Evolutionary conservation across 139 green algal species (phyloP), one percentile per base, ranked within the genome.

Genomic region (Diplosphaera chodatii): DNA sequence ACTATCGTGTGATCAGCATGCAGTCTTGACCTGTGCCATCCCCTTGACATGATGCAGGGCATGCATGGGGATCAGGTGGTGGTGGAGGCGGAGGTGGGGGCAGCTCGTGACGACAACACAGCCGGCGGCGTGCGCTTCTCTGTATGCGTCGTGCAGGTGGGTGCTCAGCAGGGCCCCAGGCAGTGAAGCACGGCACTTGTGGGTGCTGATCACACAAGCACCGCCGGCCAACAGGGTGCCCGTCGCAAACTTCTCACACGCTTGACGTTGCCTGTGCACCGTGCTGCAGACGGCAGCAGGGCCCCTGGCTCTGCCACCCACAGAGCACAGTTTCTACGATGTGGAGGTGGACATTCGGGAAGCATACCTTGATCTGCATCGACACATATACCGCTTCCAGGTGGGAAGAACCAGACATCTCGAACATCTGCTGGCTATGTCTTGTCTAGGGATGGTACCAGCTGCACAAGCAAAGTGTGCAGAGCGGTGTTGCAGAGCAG

Each of bases 271-370:
- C n/a, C n/a, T n/a, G n/a, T n/a, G n/a, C 18, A 40, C 37, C 32
- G 37, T 65, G 28, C 32, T 72, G n/a, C 20, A 64, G 40, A 56
- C 32, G 27, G 27, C 74, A 40, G 69, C 74, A 22, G 79, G 74
- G 16, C 82, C 85, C 8, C 78, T 91, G 6, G 73, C 86, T 16
- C 83, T 91, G 55, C 55, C 87, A 33, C 85, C 85, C 34, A 79
- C 82, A 31, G 82, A 91, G 85, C 65, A 89, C 37, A 76, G 83
- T 69, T 29, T 76, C 29, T 69, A 74, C 32, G 74, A 69, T 55
- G 32, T 62, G 2, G 62, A 78, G 28, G 25, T 41, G 25, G 55
- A 70, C 37, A 29, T 82, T 2, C 29, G 32, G 15, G 63, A 71
- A 25, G 64, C 75, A 29, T 29, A 55, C n/a, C 59, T 80, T 4